Percentiles rank a stretch among this genome's conserved stretches.
These are phyloP conservation scores for Zygosaccharomyces pseudobailii DNA, from an alignment of 1,139 yeast species.

Conservation along the genomic window DNA sequence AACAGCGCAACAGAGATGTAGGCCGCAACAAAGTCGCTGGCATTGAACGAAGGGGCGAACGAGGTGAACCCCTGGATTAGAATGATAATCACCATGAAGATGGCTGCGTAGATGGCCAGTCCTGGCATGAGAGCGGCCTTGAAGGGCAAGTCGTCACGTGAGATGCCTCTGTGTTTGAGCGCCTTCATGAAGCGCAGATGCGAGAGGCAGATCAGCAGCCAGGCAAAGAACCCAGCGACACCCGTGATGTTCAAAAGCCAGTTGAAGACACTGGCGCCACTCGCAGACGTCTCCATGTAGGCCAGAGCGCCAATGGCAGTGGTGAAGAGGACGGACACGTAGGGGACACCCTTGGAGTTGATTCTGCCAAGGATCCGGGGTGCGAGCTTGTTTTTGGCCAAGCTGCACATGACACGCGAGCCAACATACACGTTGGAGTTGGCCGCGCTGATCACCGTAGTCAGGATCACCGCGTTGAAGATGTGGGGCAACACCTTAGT, in stretches of 20 bases:
- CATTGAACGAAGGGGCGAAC: conserved; percentile 38
- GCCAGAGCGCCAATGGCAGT: conserved; percentile 62
- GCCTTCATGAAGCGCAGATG: conserved; percentile 67
- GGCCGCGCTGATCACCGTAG: conserved; percentile 72
- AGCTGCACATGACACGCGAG: conserved; percentile 64
- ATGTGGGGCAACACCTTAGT: conserved; percentile 64
- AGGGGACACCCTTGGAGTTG: conserved; percentile 64
- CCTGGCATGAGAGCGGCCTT: conserved; percentile 63
- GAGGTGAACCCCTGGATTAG: conserved; percentile 67
- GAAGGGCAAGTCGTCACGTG: conserved; percentile 62
- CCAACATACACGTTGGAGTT: conserved; percentile 79
- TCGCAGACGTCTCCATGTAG: conserved; percentile 53
- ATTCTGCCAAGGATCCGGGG: conserved; percentile 52
- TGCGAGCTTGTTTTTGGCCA: conserved; percentile 58
- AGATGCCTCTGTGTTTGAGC: conserved; percentile 52
- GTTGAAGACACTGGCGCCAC: conserved; percentile 66
- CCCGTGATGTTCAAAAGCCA: conserved; percentile 84
- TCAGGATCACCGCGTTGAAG: conserved; percentile 68
- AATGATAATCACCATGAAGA: conserved; percentile 48
- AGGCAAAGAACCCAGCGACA: conserved; percentile 68
- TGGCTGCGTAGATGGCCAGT: conserved; percentile 51
- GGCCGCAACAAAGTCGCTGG: conserved; percentile 57
- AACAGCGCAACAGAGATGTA: conserved; percentile 60
- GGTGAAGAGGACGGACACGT: conserved; percentile 52
- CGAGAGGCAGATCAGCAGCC: conserved; percentile 63